Evolutionary conservation across 257 asterid genomes (phyloP).

Genomic region (Solanum clarkiae): DNA sequence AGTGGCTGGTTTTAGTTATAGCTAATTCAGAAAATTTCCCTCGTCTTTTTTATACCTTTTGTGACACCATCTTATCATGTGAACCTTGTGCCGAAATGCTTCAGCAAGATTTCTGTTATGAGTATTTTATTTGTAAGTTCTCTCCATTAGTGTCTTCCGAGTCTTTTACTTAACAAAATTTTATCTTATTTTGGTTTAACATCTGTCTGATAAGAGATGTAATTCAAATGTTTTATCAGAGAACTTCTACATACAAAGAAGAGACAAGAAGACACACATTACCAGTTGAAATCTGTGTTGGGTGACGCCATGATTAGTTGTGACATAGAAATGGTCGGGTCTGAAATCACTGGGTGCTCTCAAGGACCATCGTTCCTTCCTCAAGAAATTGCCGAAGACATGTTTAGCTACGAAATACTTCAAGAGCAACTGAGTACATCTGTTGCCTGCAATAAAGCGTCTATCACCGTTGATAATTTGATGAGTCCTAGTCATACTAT

Average conservation of each 20-base stretch:
- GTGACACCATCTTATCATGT: background rate
- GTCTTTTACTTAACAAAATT: background rate
- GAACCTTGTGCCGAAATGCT: background rate
- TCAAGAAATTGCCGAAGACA: constrained; percentile 40
- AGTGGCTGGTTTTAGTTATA: background rate
- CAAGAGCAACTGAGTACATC: constrained; percentile 22
- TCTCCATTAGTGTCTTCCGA: background rate
- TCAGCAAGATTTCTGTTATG: background rate
- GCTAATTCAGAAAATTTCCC: background rate
- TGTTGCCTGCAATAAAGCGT: constrained; percentile 30
- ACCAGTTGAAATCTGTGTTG: constrained; percentile 39
- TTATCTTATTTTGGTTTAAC: background rate
- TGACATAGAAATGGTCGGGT: constrained; percentile 61
- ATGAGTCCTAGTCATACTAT: constrained; percentile 81
- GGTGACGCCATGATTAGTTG: constrained; percentile 52
- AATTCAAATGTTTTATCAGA: constrained; percentile 23
- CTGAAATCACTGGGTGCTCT: constrained; percentile 52
- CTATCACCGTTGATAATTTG: constrained; percentile 52
- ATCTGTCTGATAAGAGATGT: background rate
- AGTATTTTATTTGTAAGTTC: background rate
- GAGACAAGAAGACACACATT: constrained; percentile 53
- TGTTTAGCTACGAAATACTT: constrained; percentile 30
- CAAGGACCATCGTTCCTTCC: constrained; percentile 62
- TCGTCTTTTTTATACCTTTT: background rate
- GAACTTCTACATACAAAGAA: constrained; percentile 53